Conservation (phyloP, 2,329 filamentous ascomycete species). For the Cyclaneusma minus region DNA sequence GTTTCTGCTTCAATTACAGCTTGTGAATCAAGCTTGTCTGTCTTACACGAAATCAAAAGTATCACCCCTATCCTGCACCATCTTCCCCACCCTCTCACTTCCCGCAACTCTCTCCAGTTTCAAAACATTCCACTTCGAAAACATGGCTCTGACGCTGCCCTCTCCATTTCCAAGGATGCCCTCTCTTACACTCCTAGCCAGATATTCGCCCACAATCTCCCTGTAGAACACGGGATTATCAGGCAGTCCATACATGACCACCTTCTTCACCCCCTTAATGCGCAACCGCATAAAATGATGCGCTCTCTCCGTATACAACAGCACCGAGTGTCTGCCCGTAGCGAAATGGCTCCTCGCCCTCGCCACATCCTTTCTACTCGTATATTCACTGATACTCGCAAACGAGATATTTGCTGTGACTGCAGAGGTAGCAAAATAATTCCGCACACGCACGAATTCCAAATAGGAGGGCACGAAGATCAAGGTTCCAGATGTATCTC, state of each 20-base stretch:
- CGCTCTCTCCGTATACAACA: conserved; percentile 89
- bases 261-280: conserved; percentile 62
- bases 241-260: conserved; percentile 83
- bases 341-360: conserved; percentile 80
- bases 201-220: conserved; percentile 56
- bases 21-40: conserved; percentile 4
- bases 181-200: conserved; percentile 43
- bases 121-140: conserved; percentile 78
- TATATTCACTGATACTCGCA: conserved; percentile 80
- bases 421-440: conserved; percentile 66
- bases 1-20: too few species aligned
- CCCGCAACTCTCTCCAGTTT: conserved; percentile 83
- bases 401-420: conserved; percentile 46
- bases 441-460: conserved; percentile 86
- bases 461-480: conserved; percentile 89
- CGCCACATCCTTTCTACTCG: conserved; percentile 60
- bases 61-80: conserved; percentile 73
- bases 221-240: conserved; percentile 75
- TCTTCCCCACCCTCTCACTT: conserved; percentile 61
- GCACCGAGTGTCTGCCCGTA: conserved; percentile 62
- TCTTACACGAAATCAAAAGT: conserved; percentile 83
- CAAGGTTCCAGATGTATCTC: conserved; percentile 54
- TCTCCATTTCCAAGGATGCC: conserved; percentile 38
- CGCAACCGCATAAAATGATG: conserved; percentile 90
- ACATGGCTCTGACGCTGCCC: conserved; percentile 48